Conservation (phyloP, 441 rosid species). For the Brassica balearica region DNA sequence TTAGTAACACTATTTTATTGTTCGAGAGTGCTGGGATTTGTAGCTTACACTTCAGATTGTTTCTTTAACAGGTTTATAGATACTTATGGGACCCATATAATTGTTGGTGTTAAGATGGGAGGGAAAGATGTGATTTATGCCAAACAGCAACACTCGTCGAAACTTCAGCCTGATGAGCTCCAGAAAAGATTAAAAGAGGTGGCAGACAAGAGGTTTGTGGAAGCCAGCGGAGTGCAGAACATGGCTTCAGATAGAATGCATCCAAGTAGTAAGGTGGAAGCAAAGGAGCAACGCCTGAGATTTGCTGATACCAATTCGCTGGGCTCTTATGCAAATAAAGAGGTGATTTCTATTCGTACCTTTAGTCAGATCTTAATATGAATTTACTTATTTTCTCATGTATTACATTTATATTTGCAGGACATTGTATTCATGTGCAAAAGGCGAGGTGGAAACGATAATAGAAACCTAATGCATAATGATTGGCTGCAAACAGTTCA, state of each 20-base stretch:
- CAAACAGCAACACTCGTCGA: slow-evolving; percentile 86
- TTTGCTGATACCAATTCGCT: slow-evolving; percentile 78
- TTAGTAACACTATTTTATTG: neutral
- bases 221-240: slow-evolving; percentile 54
- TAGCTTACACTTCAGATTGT: slow-evolving; percentile 15
- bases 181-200: slow-evolving; percentile 82
- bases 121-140: slow-evolving; percentile 95
- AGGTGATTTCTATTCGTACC: slow-evolving; percentile 57
- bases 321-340: slow-evolving; percentile 88
- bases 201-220: slow-evolving; percentile 90
- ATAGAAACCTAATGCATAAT: slow-evolving; percentile 64
- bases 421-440: slow-evolving; percentile 60
- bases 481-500: slow-evolving; percentile 94
- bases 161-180: slow-evolving; percentile 77
- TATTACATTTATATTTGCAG: slow-evolving; percentile 33
- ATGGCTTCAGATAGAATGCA: slow-evolving; percentile 57
- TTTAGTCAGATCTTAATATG: slow-evolving; percentile 5
- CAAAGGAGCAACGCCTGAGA: slow-evolving; percentile 80
- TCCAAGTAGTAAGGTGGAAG: slow-evolving; percentile 65
- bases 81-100: slow-evolving; percentile 87
- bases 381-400: slow-evolving; percentile 26
- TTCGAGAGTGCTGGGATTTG: neutral
- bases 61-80: slow-evolving; percentile 75
- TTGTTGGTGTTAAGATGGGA: slow-evolving; percentile 94
- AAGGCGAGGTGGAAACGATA: slow-evolving; percentile 91